A percentile compares a stretch with the other conserved stretches of the same genome.
These are phyloP conservation scores for Phyllosticta citrichinensis DNA, from an alignment of 2,329 filamentous ascomycete species.

Conservation along the genomic window DNA sequence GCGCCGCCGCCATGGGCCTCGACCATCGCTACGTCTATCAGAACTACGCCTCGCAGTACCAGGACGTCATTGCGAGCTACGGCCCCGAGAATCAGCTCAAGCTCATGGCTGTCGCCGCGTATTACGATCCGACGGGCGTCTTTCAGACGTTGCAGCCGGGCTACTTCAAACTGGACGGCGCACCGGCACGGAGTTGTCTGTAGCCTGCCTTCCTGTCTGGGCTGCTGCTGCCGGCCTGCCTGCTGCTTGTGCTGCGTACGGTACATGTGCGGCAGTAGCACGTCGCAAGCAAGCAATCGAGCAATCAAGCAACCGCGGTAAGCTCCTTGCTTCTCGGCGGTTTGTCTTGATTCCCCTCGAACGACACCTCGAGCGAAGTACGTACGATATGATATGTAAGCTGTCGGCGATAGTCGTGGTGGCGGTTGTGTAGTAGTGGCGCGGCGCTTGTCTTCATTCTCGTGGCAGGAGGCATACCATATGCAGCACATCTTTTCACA, in stretches of 20 bases:
- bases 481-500: too few species aligned
- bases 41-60: constrained; percentile 38
- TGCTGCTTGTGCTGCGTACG: too few species aligned
- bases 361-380: too few species aligned
- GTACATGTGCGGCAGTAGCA: neutral
- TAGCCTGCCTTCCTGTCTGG: neutral
- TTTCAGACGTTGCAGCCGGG: constrained; percentile 34
- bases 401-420: neutral
- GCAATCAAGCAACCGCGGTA: too few species aligned
- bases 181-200: constrained; percentile 1
- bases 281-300: too few species aligned
- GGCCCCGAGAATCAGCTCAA: constrained; percentile 26
- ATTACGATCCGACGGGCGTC: constrained; percentile 32
- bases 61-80: constrained; percentile 34
- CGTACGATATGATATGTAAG: neutral
- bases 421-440: too few species aligned
- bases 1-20: constrained; percentile 15
- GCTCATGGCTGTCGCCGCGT: constrained; percentile 24
- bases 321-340: neutral
- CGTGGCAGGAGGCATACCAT: too few species aligned
- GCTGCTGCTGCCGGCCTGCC: too few species aligned
- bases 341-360: neutral
- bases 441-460: too few species aligned
- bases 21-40: constrained; percentile 33
- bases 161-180: constrained; percentile 32